Conservation (phyloP, 228 moss, liverwort and hornwort species). For the Sphagnum magellanicum region DNA sequence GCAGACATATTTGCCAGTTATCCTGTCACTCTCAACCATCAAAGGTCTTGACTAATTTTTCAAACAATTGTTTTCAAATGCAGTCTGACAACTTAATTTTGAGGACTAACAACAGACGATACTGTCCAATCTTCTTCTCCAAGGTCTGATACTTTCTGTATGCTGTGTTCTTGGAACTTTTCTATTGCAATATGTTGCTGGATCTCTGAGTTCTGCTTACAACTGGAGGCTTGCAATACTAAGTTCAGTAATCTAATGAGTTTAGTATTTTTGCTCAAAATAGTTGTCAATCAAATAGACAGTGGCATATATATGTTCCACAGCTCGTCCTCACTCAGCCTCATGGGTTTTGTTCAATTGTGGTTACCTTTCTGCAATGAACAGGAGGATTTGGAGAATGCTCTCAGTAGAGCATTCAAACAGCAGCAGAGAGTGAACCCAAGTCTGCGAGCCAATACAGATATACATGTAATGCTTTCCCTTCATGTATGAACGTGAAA, state of each 20-base stretch:
- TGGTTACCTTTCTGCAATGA: not conserved
- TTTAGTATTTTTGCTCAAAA: not conserved
- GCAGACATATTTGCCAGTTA: too few relatives aligned
- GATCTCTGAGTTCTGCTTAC: not conserved
- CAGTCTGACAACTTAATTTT: slow-evolving; percentile 91
- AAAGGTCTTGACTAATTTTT: too few relatives aligned
- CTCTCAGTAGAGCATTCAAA: slow-evolving; percentile 82
- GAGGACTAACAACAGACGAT: slow-evolving; percentile 91
- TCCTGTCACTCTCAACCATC: too few relatives aligned
- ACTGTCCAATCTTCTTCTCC: slow-evolving; percentile 96
- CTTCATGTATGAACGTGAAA: not conserved
- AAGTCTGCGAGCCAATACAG: slow-evolving; percentile 71
- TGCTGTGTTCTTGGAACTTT: not conserved
- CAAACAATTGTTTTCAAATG: not conserved
- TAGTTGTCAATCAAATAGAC: not conserved
- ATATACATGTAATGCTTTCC: slow-evolving; percentile 63
- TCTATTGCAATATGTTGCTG: not conserved
- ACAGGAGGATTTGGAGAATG: slow-evolving; percentile 95
- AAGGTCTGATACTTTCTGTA: slow-evolving; percentile 37
- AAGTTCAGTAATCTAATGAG: too few relatives aligned
- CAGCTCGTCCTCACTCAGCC: too few relatives aligned
- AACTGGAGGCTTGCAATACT: not conserved
- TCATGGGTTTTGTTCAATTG: too few relatives aligned
- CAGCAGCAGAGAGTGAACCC: slow-evolving; percentile 94
- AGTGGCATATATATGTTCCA: not conserved